Evolutionary conservation across 306 rosid species (phyloP).

Genomic region (Glycine soja): DNA sequence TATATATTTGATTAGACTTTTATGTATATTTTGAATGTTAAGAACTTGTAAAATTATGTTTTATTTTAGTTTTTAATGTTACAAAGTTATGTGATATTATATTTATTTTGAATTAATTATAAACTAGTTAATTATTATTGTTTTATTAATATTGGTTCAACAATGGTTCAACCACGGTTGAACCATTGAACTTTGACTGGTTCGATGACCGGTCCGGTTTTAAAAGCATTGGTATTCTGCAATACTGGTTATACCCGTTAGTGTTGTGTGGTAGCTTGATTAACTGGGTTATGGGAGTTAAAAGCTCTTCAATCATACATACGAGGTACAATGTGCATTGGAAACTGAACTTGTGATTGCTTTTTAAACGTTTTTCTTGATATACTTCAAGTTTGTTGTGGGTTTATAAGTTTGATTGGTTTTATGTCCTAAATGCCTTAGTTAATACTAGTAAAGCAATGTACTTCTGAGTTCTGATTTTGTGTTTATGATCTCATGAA

Average conservation of each 20-base stretch:
- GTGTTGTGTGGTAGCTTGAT: conserved; percentile 32
- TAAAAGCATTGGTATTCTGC: conserved; percentile 8
- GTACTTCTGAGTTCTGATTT: conserved; percentile 30
- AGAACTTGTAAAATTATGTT: too few relatives aligned
- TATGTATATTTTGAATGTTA: too few relatives aligned
- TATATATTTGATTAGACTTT: too few relatives aligned
- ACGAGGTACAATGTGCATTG: neutral
- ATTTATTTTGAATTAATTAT: too few relatives aligned
- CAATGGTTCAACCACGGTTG: too few relatives aligned
- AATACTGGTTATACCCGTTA: conserved; percentile 28
- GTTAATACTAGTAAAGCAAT: neutral
- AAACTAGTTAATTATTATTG: too few relatives aligned
- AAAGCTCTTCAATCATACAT: conserved; percentile 16
- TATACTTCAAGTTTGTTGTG: conserved; percentile 1
- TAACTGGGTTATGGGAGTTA: neutral
- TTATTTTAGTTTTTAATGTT: too few relatives aligned
- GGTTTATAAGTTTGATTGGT: neutral
- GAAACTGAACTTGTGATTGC: conserved; percentile 10
- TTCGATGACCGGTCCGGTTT: too few relatives aligned
- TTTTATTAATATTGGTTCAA: too few relatives aligned
- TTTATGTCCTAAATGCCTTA: neutral
- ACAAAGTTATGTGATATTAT: too few relatives aligned
- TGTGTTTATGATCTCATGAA: conserved; percentile 39
- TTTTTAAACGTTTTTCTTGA: neutral
- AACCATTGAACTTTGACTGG: too few relatives aligned